These are phyloP conservation scores for Scheffersomyces lignicola DNA, from an alignment of 1,139 yeast species.

Conservation along the genomic window DNA sequence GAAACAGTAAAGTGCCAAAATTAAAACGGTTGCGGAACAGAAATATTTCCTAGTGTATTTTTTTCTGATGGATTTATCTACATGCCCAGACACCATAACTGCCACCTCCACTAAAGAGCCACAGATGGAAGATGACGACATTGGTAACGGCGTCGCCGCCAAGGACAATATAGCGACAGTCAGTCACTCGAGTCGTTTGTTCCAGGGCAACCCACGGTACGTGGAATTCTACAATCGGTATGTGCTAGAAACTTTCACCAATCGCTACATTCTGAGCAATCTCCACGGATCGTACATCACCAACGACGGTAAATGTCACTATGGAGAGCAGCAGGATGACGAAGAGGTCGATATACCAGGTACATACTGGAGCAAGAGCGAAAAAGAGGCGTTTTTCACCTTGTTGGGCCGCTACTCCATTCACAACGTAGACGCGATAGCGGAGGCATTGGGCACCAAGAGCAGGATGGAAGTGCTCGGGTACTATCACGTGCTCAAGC, in stretches of 20 bases:
- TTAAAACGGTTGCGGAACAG: too few species aligned
- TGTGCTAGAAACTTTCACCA: slow-evolving; percentile 14
- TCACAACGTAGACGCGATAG: slow-evolving; percentile 44
- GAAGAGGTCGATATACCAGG: slow-evolving; percentile 13
- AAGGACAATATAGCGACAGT: slow-evolving; percentile 9
- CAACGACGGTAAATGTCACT: slow-evolving; percentile 11
- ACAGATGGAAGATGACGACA: too few species aligned
- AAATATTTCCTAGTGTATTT: too few species aligned
- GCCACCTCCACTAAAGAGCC: too few species aligned
- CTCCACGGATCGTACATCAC: slow-evolving; percentile 12
- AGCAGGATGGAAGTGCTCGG: slow-evolving; percentile 44
- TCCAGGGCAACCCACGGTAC: slow-evolving; percentile 19
- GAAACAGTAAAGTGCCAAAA: too few species aligned
- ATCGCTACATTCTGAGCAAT: slow-evolving; percentile 4
- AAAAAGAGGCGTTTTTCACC: slow-evolving; percentile 23
- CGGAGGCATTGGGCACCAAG: slow-evolving; percentile 39
- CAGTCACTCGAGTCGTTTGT: slow-evolving; percentile 2
- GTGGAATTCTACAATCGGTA: slow-evolving; percentile 22
- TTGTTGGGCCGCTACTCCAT: slow-evolving; percentile 49
- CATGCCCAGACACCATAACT: too few species aligned
- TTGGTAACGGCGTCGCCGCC: too few species aligned
- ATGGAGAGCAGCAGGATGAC: slow-evolving; percentile 6
- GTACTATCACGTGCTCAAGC: slow-evolving; percentile 43
- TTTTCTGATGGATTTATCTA: too few species aligned
- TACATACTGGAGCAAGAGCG: slow-evolving; percentile 21